Evolutionary conservation across 352 stramenopile species (phyloP).

Genomic region (Pythium aristosporum): DNA sequence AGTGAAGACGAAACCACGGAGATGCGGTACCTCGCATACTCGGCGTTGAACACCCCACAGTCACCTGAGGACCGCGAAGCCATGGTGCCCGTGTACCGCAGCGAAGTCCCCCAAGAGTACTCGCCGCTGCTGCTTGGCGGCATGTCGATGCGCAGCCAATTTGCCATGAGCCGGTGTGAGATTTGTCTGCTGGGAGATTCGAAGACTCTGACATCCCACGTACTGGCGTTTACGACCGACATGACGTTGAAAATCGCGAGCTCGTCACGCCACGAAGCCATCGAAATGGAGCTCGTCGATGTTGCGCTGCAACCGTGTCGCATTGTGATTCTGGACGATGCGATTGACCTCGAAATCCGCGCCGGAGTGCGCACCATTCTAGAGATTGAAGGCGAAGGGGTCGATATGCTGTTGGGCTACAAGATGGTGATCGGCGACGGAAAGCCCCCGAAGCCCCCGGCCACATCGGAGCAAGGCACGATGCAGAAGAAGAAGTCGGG

Average conservation of each 20-base stretch:
- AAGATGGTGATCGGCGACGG: slow-evolving; percentile 52
- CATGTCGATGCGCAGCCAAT: slow-evolving; percentile 48
- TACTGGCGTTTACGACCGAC: slow-evolving; percentile 82
- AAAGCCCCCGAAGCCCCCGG: slow-evolving; percentile 12
- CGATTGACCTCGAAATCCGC: slow-evolving; percentile 69
- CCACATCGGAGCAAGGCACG: slow-evolving; percentile 25
- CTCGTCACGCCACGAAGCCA: slow-evolving; percentile 57
- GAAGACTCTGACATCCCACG: slow-evolving; percentile 62
- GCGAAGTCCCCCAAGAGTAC: slow-evolving; percentile 64
- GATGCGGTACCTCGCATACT: slow-evolving; percentile 67
- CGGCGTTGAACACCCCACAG: slow-evolving; percentile 37
- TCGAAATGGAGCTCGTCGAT: slow-evolving; percentile 75
- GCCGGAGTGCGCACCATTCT: slow-evolving; percentile 72
- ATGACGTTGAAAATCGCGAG: slow-evolving; percentile 61
- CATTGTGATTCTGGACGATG: slow-evolving; percentile 58
- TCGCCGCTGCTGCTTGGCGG: slow-evolving; percentile 65
- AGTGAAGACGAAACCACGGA: slow-evolving; percentile 69
- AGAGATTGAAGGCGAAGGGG: slow-evolving; percentile 84
- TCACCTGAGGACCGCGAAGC: slow-evolving; percentile 62
- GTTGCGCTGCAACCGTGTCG: slow-evolving; percentile 78
- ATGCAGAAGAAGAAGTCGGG: slow-evolving; percentile 11
- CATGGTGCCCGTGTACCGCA: slow-evolving; percentile 41
- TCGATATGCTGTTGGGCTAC: slow-evolving; percentile 80
- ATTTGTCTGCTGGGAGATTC: slow-evolving; percentile 84
- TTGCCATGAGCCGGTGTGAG: slow-evolving; percentile 59